A percentile compares a stretch with the other conserved stretches of the same genome.
Evolutionary conservation across 164 flowering plant genomes (phyloP).

Genomic region (Nelumbo lutea): DNA sequence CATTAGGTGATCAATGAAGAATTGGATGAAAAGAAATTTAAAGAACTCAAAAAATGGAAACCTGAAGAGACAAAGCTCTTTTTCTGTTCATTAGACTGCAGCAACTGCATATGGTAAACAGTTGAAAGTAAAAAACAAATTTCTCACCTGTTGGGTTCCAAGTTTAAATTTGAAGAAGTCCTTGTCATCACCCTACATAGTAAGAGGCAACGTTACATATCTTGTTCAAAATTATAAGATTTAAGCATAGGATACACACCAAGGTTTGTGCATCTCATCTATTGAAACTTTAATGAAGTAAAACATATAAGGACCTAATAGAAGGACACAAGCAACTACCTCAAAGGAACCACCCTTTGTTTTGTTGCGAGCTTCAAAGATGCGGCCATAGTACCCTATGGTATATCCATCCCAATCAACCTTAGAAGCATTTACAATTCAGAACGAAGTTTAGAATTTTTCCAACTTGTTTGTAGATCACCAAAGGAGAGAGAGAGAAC

Average conservation of each 20-base stretch:
- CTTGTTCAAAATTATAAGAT: background rate
- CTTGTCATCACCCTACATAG: slow-evolving; percentile 80
- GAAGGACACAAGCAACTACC: slow-evolving; percentile 36
- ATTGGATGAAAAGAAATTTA: too few species aligned
- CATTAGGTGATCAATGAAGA: background rate
- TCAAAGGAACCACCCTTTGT: slow-evolving; percentile 95
- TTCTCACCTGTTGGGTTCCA: slow-evolving; percentile 72
- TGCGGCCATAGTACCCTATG: slow-evolving; percentile 94
- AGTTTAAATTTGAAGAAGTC: slow-evolving; percentile 75
- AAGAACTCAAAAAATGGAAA: background rate
- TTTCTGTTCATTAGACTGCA: too few species aligned
- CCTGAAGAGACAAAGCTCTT: background rate
- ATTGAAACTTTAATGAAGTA: background rate
- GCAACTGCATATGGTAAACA: too few species aligned
- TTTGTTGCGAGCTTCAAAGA: slow-evolving; percentile 98
- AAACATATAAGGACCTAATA: background rate
- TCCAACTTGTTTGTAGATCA: slow-evolving; percentile 4
- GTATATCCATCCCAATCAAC: slow-evolving; percentile 99
- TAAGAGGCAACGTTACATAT: background rate
- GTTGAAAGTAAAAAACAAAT: background rate
- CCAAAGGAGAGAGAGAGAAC: background rate
- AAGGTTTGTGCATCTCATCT: background rate
- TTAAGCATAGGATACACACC: background rate
- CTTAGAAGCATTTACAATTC: slow-evolving; percentile 26
- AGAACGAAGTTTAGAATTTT: slow-evolving; percentile 11